Percentiles rank a stretch among this genome's conserved stretches.
phyloP scores from a whole-genome alignment of 192 early-diverging fungal species.

The Entomortierella chlamydospora region DNA sequence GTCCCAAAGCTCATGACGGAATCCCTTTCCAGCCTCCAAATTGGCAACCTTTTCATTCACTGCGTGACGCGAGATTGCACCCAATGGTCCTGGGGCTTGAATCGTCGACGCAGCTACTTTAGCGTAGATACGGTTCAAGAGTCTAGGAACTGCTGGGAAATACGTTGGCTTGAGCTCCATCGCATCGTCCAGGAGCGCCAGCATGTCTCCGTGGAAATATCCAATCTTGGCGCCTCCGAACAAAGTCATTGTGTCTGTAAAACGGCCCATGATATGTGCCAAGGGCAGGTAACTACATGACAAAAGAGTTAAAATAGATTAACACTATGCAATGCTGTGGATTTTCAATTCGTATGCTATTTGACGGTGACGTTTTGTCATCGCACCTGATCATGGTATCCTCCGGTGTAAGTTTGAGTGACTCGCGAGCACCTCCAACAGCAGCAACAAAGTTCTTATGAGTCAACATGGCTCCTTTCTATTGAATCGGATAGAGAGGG shows the following conservation, averaged over 20 bases:
- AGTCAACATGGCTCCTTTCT: slow-evolving; percentile 80
- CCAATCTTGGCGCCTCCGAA: slow-evolving; percentile 36
- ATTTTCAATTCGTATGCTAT: no score
- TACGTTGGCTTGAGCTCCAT: slow-evolving; percentile 78
- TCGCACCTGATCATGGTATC: slow-evolving; percentile 20
- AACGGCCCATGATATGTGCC: slow-evolving; percentile 63
- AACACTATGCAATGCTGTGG: no score
- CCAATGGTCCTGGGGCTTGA: slow-evolving; percentile 64
- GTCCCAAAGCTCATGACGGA: slow-evolving; percentile 86
- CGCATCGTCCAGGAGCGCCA: slow-evolving; percentile 86
- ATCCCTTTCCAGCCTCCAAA: slow-evolving; percentile 61
- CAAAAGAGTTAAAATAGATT: no score
- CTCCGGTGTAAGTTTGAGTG: background rate
- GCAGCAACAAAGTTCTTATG: slow-evolving; percentile 80
- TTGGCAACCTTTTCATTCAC: slow-evolving; percentile 69
- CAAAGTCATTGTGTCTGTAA: background rate
- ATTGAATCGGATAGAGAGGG: background rate
- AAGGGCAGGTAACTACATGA: slow-evolving; percentile 86
- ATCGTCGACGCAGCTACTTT: slow-evolving; percentile 56
- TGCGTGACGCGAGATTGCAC: slow-evolving; percentile 63
- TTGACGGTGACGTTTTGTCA: no score
- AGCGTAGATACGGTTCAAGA: slow-evolving; percentile 89
- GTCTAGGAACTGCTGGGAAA: slow-evolving; percentile 86
- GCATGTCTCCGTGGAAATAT: slow-evolving; percentile 62
- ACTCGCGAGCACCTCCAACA: slow-evolving; percentile 17